Percentiles rank a stretch among this genome's conserved stretches.
These are phyloP conservation scores for Hyphochytrium catenoides DNA, from an alignment of 352 stramenopile species.

Conservation along the genomic window DNA sequence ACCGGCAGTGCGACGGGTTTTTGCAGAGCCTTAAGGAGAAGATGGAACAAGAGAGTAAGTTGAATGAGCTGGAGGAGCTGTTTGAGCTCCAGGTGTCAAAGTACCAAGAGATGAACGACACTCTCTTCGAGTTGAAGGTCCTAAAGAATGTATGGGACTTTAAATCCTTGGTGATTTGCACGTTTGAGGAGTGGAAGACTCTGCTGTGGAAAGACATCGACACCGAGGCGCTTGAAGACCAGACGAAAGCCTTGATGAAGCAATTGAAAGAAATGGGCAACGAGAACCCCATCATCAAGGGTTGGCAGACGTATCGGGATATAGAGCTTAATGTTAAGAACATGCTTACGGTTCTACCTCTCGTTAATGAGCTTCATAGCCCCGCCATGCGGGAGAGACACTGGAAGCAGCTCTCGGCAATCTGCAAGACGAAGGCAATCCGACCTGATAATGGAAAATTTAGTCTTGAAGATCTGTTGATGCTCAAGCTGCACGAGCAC, in stretches of 20 bases:
- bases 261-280: slow-evolving; percentile 50
- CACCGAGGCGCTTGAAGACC: slow-evolving; percentile 43
- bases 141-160: slow-evolving; percentile 64
- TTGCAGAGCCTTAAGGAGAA: slow-evolving; percentile 31
- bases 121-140: slow-evolving; percentile 53
- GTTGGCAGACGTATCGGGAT: slow-evolving; percentile 63
- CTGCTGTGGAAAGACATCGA: slow-evolving; percentile 52
- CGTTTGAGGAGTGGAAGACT: slow-evolving; percentile 59
- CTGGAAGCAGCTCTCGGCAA: slow-evolving; percentile 62
- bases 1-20: slow-evolving; percentile 54
- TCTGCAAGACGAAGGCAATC: slow-evolving; percentile 62
- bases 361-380: slow-evolving; percentile 85
- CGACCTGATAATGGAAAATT: slow-evolving; percentile 55
- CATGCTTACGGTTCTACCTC: slow-evolving; percentile 43
- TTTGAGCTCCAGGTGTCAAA: slow-evolving; percentile 63
- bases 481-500: slow-evolving; percentile 47
- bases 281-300: slow-evolving; percentile 56
- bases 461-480: slow-evolving; percentile 46
- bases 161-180: slow-evolving; percentile 44
- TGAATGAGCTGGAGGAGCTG: slow-evolving; percentile 57
- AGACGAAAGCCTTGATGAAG: slow-evolving; percentile 51
- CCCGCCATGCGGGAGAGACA: slow-evolving; percentile 79
- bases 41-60: slow-evolving; percentile 47
- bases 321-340: slow-evolving; percentile 61
- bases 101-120: slow-evolving; percentile 64